Evolutionary conservation across 257 asterid species (phyloP).

Genomic region (Solanum verrucosum): DNA sequence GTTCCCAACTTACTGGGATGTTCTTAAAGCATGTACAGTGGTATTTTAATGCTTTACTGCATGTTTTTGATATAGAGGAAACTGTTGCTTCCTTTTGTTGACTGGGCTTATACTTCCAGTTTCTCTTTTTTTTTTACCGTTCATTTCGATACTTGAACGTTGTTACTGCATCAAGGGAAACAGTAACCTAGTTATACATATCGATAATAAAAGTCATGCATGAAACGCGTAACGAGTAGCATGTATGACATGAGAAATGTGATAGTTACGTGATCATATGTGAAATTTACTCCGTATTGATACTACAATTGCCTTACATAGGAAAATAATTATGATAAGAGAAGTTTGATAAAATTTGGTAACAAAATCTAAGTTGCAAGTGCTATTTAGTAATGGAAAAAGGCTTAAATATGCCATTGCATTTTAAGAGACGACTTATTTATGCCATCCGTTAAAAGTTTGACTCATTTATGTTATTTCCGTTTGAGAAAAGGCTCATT

Average conservation of each 20-base stretch:
- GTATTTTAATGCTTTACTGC: neutral
- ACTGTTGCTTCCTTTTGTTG: neutral
- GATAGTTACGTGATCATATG: neutral
- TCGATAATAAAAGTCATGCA: neutral
- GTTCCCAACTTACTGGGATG: neutral
- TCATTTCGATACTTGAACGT: neutral
- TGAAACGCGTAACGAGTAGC: neutral
- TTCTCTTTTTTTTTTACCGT: neutral
- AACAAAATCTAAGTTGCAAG: neutral
- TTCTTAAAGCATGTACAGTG: neutral
- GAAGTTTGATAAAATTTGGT: neutral
- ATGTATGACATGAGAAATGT: neutral
- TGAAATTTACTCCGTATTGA: neutral
- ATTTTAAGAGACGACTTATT: too few relatives aligned
- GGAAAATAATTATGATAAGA: neutral
- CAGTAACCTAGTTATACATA: neutral
- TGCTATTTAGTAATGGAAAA: neutral
- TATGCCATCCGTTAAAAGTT: too few relatives aligned
- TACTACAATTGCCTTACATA: neutral
- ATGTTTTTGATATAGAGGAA: neutral
- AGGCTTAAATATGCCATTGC: too few relatives aligned
- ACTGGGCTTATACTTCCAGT: neutral
- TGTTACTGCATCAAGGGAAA: neutral
- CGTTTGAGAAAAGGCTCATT: too few relatives aligned
- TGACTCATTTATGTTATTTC: too few relatives aligned